Base-by-base conservation (phyloP, 2,329 filamentous ascomycete species). In the Aspergillus chevalieri region DNA sequence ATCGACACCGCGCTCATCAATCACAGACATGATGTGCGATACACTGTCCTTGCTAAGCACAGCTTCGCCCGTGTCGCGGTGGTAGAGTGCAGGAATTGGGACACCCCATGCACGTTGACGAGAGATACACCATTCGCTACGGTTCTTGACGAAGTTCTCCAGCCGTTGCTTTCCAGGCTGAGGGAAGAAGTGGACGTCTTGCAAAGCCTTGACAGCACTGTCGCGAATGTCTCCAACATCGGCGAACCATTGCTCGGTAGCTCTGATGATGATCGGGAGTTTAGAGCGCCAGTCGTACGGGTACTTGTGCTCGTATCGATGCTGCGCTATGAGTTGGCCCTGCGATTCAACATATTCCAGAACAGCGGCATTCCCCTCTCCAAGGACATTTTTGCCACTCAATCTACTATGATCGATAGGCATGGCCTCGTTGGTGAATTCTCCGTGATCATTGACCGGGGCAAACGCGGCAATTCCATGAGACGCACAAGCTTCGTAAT, bases 281-380 rank as follows among this genome's bases (percentile, higher is more conserved):
- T 97, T 98, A 0, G 92, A 95, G 47, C 93, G 81, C 93, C 93
- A 98, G 70, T 98, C 93, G 59, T 97, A 95, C 0, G 93, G 93
- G 65, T 97, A 97, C 68, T 95, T 97, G 75, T 98, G 93, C 47
- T 78, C 78, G 65, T 92, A 86, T 49, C 77, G 77, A 58, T 94
- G 86, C 3, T 79, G 80, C 36, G 79, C 78, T 38, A 96, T 72
- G 3, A 97, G 79, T n/a, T 75, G 65, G 17, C 63, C 65, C 52
- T 83, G 74, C 0, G 78, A 73, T 22, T 76, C 72, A 2, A 96
- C 74, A 46, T 93, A 75, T 1, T 84, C 75, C 30, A 97, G 68
- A 0, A 96, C 84, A 3, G 80, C 79, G 45, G 78, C 72, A 33
- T 83, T 83, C 38, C 90, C 91, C 7, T 83, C 81, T 15, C 80